Evolutionary conservation across 805 yeast species (phyloP), one percentile per base, ranked within the genome.

Genomic region (Wickerhamomyces chambardii): DNA sequence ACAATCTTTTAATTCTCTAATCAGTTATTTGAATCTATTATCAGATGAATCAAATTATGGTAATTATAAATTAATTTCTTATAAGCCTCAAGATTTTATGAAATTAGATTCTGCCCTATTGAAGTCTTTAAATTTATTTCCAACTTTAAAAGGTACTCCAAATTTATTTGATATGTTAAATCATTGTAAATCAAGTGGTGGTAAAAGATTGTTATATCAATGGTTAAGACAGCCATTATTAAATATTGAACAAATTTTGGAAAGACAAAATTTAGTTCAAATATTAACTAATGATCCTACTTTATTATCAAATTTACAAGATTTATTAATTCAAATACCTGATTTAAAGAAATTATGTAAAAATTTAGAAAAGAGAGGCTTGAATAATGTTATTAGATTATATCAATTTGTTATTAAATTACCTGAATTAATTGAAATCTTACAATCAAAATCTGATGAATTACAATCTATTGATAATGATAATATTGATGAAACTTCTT

Each of bases 141-240:
- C 97, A 10, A 44, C 48, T 3, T 43, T 45, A 12, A 44, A 43
- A 7, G 44, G 44, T 24, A 44, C 41, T 17, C 55, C 75, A 0
- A 82, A 94, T 9, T 59, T 92, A 29, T 89, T 74, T 53, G 96
- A 94, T 18, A 66, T 92, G 30, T 63, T 92, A 47, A 90, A 92
- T 63, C 76, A 79, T 46, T 90, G 97, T 64, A 86, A 84, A 48
- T 81, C 95, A 4, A 69, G 76, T 2, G 86, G 92, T n/a, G 99
- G 99, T 7, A 65, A 90, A 2, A 70, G 97, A 43, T 59, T 89
- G 34, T 68, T 92, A 18, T 78, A 92, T 14, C 95, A 86, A 51
- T 92, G 98, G 98, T 67, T 92, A 41, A 92, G 90, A 51, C 98
- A 92, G 58, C 99, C 99, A 1, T 66, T 92, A 33, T 78, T 95